Evolutionary conservation across 2,329 filamentous ascomycete species (phyloP), one percentile per base, ranked within the genome.

Genomic region (Colletotrichum tropicicola): DNA sequence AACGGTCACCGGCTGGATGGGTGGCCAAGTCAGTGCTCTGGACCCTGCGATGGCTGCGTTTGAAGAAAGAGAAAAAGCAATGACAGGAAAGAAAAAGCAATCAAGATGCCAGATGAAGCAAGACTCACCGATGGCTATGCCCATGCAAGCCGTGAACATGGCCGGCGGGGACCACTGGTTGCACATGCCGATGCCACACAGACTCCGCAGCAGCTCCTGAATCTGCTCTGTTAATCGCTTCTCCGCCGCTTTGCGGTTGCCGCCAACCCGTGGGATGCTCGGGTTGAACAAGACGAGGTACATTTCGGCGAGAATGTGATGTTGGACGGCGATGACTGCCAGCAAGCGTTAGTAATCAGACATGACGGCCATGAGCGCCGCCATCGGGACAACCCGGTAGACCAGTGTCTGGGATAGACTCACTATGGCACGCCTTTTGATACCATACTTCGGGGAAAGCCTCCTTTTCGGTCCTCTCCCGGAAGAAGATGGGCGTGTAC

Each of bases 181-280:
- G 35, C 82, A 84, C n/a, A 85, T 72, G 1, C 85, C 87, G 47
- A 89, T 89, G 2, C 88, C 88, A 66, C 87, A 90, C 4, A 90
- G 75, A 21, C 81, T 77, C 15, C 85, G 78, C 2, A 90, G 80
- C 25, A 86, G 77, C 7, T 72, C 66, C 62, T 82, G 77, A 12
- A 86, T 81, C 15, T 78, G 76, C 45, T 80, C 71, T 74, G 84
- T 70, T 6, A 69, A 58, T 12, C 48, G 51, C 54, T 74, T 74
- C 23, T 73, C 69, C 12, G 71, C 70, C 8, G 76, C 65, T 68
- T 76, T 68, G 66, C 80, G 70, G 47, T 74, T 66, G 19, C 62
- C 68, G 8, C 85, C 87, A 2, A 88, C 75, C 44, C 80, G 79
- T 0, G 86, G 86, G 4, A 85, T 76, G 9, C 76, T 82, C 1